phyloP scores from a whole-genome alignment of 23 red algal genomes.

The Gracilariopsis chorda region DNA sequence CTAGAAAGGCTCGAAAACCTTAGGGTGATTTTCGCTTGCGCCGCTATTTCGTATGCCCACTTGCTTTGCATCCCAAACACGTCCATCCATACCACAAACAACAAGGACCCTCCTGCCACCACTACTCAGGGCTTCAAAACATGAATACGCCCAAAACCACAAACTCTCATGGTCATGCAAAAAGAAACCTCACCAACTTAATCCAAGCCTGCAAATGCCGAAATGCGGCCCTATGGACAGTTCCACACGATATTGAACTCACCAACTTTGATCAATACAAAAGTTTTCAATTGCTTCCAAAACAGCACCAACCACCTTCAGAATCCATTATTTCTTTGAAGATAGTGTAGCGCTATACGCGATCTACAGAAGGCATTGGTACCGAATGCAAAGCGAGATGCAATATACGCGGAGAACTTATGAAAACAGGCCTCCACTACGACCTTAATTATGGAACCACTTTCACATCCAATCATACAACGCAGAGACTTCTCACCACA shows the following conservation, averaged over 20 bases:
- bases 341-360: slow-evolving; percentile 14
- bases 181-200: too few species aligned
- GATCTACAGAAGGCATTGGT: not conserved
- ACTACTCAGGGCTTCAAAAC: too few species aligned
- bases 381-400: not conserved
- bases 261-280: not conserved
- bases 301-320: not conserved
- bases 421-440: slow-evolving; percentile 46
- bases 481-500: not conserved
- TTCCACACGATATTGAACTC: not conserved
- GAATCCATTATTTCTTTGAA: slow-evolving; percentile 8
- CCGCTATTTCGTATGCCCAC: too few species aligned
- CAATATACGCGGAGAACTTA: not conserved
- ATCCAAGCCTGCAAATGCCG: too few species aligned
- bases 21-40: too few species aligned
- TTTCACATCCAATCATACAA: not conserved
- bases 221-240: not conserved
- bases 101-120: too few species aligned
- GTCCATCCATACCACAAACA: too few species aligned
- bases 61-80: too few species aligned
- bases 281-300: not conserved
- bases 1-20: too few species aligned
- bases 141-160: too few species aligned
- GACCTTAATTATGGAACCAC: not conserved
- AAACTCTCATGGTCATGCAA: too few species aligned